Conservation (phyloP, 306 rosid species). For the Abrus precatorius region DNA sequence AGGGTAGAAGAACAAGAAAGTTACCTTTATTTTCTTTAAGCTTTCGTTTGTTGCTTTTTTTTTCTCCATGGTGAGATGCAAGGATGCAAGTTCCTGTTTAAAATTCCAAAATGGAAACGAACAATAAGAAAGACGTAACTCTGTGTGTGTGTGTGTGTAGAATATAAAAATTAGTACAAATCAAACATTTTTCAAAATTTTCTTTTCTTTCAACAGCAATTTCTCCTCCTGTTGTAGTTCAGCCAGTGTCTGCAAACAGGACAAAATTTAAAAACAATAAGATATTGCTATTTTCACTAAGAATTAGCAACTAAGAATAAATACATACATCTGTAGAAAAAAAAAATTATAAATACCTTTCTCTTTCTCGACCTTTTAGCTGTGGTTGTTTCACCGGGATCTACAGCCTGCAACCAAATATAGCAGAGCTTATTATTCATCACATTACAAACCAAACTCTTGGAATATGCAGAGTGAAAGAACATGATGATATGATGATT, state of each 20-base stretch:
- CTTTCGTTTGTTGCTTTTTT: constrained; percentile 61
- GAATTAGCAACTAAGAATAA: not conserved
- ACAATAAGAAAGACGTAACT: not conserved
- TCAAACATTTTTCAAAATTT: constrained; percentile 65
- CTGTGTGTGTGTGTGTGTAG: no score
- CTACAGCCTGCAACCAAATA: constrained; percentile 53
- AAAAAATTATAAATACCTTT: constrained; percentile 58
- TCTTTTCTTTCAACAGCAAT: constrained; percentile 64
- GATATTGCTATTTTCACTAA: not conserved
- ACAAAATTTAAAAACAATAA: not conserved
- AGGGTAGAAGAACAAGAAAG: not conserved
- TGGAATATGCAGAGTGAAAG: not conserved
- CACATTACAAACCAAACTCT: not conserved
- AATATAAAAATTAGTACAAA: not conserved
- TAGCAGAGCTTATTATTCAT: constrained; percentile 12
- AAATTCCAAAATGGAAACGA: constrained; percentile 35
- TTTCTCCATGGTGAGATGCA: constrained; percentile 61
- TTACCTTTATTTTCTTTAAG: constrained; percentile 78
- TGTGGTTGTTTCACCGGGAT: constrained; percentile 50
- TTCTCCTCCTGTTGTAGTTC: constrained; percentile 79
- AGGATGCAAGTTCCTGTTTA: constrained; percentile 67
- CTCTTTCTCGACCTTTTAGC: constrained; percentile 70
- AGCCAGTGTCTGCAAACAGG: constrained; percentile 65
- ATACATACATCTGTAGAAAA: not conserved
- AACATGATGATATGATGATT: not conserved